A percentile compares a stretch with the other conserved stretches of the same genome.
phyloP scores from a whole-genome alignment of 1,284 basidiomycete genomes.

The Cutaneotrichosporon cyanovorans region DNA sequence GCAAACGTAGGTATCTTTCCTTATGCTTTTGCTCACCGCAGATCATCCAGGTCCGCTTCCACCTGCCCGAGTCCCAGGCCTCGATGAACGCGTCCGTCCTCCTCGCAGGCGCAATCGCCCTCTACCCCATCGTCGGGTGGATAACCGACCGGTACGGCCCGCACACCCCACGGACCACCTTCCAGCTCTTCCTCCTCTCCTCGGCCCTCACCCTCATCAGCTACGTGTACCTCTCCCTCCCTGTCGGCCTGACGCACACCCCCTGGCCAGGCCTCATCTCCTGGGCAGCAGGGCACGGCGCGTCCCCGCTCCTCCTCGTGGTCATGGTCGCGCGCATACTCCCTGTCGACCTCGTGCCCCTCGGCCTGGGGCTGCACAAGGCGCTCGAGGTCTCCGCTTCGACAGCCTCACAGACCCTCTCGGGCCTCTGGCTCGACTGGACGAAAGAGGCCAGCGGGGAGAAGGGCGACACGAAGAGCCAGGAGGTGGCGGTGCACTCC shows the following conservation, averaged over 20 bases:
- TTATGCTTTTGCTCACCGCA: not conserved
- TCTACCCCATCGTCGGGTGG: conserved; percentile 62
- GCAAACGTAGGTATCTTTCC: conserved; percentile 52
- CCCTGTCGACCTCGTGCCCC: conserved; percentile 62
- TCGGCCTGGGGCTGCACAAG: conserved; percentile 70
- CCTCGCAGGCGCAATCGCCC: conserved; percentile 62
- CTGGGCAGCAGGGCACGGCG: conserved; percentile 64
- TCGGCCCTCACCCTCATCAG: conserved; percentile 58
- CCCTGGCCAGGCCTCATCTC: conserved; percentile 58
- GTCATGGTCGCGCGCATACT: conserved; percentile 67
- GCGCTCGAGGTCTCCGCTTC: conserved; percentile 65
- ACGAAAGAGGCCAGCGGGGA: conserved; percentile 14
- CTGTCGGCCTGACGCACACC: conserved; percentile 53
- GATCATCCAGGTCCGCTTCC: conserved; percentile 58
- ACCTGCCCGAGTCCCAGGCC: conserved; percentile 56
- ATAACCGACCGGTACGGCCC: conserved; percentile 47
- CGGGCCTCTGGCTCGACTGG: conserved; percentile 58
- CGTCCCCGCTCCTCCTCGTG: conserved; percentile 62
- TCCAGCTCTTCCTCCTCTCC: conserved; percentile 56
- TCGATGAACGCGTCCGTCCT: conserved; percentile 62
- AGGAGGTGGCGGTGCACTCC: conserved; percentile 45
- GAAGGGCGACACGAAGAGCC: not conserved
- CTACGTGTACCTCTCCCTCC: conserved; percentile 61
- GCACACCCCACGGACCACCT: conserved; percentile 41
- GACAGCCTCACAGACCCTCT: conserved; percentile 61